Evolutionary conservation across 1,284 basidiomycete species (phyloP), one percentile per base, ranked within the genome.

Genomic region (Irpex sp.): DNA sequence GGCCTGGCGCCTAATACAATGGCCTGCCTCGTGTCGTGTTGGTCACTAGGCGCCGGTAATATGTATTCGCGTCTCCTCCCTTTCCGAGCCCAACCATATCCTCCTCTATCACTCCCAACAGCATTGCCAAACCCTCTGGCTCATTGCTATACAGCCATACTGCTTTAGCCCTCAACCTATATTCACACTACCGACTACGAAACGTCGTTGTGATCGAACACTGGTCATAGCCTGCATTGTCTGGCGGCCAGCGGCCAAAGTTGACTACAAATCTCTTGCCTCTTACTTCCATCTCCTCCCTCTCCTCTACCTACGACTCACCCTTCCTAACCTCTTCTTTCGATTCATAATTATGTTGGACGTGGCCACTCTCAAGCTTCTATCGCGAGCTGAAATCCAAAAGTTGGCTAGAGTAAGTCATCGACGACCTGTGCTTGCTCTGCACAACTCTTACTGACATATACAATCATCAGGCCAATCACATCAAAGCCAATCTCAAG

Each of bases 371-470:
- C 51, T 65, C 15, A 49, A 26, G 51, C 58, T 39, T 37, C 62
- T 63, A 26, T 50, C 26, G 37, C 62, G 62, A 6, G 7, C 59
- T 5, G 57, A 65, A 33, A 19, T 65, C 17, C 64, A 65, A 49
- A 65, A 63, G 59, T 43, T 65, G 8, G 64, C 62, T 2, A 58
- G 58, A 50, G 64, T 65, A 21, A 19, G 56, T 61, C 26, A 26
- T 26, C 26, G 26, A 26, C 26, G 26, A 26, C 26, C 26, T 26
- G 26, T 26, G 26, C 26, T 26, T 26, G 26, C 26, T 26, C 26
- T 26, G 26, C 26, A 26, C 26, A 26, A 26, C 26, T 26, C 26
- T 26, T 17, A 26, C 15, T 55, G 21, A 15, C 53, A 2, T 8
- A 9, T 55, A 33, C 15, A 55, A 35, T 35, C 13, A 21, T 21